Evolutionary conservation across 371 early-diverging fungal genomes (phyloP).

Genomic region (Mucor piriformis): DNA sequence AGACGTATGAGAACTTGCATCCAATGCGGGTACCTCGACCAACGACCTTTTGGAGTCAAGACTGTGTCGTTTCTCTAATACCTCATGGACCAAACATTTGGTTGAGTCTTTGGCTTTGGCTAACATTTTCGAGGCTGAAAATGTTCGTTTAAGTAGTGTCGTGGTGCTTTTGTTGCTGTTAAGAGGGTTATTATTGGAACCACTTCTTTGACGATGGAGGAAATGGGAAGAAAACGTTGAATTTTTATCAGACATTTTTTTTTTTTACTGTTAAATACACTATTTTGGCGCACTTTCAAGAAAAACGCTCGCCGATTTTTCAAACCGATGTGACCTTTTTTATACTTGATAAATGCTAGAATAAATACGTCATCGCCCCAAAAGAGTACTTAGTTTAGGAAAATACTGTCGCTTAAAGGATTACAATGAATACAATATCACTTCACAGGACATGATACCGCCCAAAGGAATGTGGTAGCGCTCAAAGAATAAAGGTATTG

Average conservation of each 20-base stretch:
- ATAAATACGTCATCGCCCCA: no score
- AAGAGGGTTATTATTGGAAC: neutral
- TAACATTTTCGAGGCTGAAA: constrained; percentile 18
- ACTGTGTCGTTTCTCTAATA: constrained; percentile 14
- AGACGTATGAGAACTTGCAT: neutral
- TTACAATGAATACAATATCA: no score
- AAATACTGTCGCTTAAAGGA: no score
- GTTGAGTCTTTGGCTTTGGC: constrained; percentile 26
- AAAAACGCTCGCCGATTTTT: no score
- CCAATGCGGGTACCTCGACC: neutral
- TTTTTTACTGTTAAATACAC: neutral
- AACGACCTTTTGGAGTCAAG: constrained; percentile 12
- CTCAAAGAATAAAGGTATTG: no score
- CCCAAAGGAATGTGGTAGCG: no score
- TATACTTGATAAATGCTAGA: no score
- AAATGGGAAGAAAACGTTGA: constrained; percentile 5
- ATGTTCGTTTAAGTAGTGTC: constrained; percentile 1
- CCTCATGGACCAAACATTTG: constrained; percentile 17
- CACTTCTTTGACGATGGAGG: neutral
- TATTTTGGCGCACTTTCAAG: no score
- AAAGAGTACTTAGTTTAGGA: no score
- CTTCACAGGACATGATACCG: no score
- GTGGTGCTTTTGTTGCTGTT: neutral
- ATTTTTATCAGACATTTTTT: constrained; percentile 4
- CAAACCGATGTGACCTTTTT: no score